These are phyloP conservation scores for Pyrus betulifolia DNA, from an alignment of 306 rosid genomes.

Conservation along the genomic window DNA sequence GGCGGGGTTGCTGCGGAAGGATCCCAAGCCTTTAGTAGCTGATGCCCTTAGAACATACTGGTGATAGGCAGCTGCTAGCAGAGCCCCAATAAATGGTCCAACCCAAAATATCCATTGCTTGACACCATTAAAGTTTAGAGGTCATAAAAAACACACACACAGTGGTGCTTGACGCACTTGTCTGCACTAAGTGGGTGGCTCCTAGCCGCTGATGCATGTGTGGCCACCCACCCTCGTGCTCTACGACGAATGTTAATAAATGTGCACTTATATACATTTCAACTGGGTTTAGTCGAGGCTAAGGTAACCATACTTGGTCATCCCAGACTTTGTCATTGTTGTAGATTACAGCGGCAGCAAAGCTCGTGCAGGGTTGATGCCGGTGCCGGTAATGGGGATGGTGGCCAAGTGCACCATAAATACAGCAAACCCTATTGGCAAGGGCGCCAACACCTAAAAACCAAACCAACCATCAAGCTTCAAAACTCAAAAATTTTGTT, in stretches of 20 bases:
- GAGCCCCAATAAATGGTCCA: conserved; percentile 12
- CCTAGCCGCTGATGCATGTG: no score
- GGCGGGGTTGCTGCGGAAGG: conserved; percentile 2
- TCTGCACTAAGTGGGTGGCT: no score
- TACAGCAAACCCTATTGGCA: conserved; percentile 16
- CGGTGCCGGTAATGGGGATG: conserved; percentile 12
- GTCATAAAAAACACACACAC: no score
- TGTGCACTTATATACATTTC: not conserved
- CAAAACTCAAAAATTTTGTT: no score
- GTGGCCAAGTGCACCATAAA: conserved; percentile 21
- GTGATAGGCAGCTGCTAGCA: conserved; percentile 5
- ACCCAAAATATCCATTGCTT: conserved; percentile 24
- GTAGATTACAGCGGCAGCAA: conserved; percentile 10
- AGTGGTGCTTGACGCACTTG: no score
- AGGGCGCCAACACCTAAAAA: conserved; percentile 2
- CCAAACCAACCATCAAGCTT: not conserved
- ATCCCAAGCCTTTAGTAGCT: not conserved
- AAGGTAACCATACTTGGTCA: not conserved
- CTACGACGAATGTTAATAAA: no score
- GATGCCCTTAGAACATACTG: not conserved
- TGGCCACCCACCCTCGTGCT: no score
- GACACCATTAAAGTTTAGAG: not conserved
- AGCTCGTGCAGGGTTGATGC: conserved; percentile 20
- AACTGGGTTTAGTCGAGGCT: not conserved
- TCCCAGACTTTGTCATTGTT: conserved; percentile 6